A percentile compares a stretch with the other conserved stretches of the same genome.
These are phyloP conservation scores for Meyerozyma guilliermondii DNA, from an alignment of 1,139 yeast genomes.

Conservation along the genomic window DNA sequence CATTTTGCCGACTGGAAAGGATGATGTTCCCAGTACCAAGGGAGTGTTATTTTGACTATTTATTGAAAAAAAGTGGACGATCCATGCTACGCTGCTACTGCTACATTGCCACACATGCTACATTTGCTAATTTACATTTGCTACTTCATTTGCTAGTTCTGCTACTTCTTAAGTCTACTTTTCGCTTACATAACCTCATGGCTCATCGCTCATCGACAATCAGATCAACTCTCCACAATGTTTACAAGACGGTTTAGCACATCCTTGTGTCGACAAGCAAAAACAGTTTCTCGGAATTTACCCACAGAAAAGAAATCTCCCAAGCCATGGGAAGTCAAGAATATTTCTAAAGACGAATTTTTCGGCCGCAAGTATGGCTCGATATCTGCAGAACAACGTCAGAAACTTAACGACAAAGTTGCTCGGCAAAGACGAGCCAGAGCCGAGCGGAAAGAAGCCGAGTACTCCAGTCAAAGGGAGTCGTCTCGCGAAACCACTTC, in stretches of 20 bases:
- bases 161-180: too few species aligned
- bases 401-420: conserved; percentile 28
- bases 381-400: conserved; percentile 24
- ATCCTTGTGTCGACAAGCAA: neutral
- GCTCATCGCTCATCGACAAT: neutral
- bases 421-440: conserved; percentile 28
- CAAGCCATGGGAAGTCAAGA: conserved; percentile 37
- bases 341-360: conserved; percentile 37
- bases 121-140: neutral
- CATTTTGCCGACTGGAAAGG: conserved; percentile 70
- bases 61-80: neutral
- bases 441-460: conserved; percentile 8
- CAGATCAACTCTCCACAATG: neutral
- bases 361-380: conserved; percentile 35
- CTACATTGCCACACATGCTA: too few species aligned
- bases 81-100: too few species aligned
- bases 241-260: neutral
- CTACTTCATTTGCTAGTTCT: neutral
- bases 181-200: neutral
- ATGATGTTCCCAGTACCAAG: conserved; percentile 94
- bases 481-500: neutral
- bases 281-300: conserved; percentile 7
- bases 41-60: conserved; percentile 65
- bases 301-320: conserved; percentile 11
- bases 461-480: neutral